These are phyloP conservation scores for Syzygium jambos DNA, from an alignment of 345 rosid species.

Conservation along the genomic window DNA sequence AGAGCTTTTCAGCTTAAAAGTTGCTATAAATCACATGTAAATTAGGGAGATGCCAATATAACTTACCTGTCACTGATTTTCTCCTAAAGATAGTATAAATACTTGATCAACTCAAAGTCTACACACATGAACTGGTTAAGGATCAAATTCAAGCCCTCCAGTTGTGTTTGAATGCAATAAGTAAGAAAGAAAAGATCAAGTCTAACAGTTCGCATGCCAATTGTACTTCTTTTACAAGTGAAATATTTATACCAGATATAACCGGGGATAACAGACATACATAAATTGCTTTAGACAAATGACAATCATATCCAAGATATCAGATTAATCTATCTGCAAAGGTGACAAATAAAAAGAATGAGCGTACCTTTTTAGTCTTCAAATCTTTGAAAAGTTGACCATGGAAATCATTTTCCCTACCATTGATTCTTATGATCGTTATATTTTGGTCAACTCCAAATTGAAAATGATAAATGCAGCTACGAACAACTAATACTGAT, in stretches of 20 bases:
- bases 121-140: not conserved
- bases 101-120: not conserved
- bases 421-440: not conserved
- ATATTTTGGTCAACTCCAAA: not conserved
- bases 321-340: not conserved
- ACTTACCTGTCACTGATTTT: not conserved
- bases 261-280: not conserved
- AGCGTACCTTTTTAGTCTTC: not conserved
- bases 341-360: not conserved
- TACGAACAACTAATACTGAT: not conserved
- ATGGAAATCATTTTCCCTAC: not conserved
- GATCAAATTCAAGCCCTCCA: not conserved
- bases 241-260: not conserved
- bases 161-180: not conserved
- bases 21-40: not conserved
- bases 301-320: not conserved
- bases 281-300: not conserved
- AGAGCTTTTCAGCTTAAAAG: not conserved
- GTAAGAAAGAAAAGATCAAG: not conserved
- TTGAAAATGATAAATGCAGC: not conserved
- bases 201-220: not conserved
- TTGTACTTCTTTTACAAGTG: not conserved
- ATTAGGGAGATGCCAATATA: not conserved
- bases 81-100: not conserved
- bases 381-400: not conserved